Evolutionary conservation across 768 basidiomycete genomes (phyloP), one percentile per base, ranked within the genome.

Genomic region (Dacryopinax primogenitus): DNA sequence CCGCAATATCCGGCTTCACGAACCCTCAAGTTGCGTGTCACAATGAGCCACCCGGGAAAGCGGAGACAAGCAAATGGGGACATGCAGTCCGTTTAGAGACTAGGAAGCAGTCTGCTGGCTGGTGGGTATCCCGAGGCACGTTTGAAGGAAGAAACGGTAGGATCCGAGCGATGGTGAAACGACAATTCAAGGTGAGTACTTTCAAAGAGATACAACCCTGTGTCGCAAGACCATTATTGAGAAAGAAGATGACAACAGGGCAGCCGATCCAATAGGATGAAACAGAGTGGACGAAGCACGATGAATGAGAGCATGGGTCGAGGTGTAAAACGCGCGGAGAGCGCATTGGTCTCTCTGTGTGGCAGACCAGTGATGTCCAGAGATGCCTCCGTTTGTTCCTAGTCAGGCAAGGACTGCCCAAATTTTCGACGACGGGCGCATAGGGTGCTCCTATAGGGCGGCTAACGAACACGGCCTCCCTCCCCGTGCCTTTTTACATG

Each of bases 361-460:
- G 9, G 36, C 36, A 18, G 36, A 37, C 36, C 6, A 23, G 51
- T 58, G 51, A 58, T 58, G 32, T 28, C 51, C 23, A 30, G 18
- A 39, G 11, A 58, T 28, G 51, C 51, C 51, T 58, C 51, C 51
- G 51, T 18, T 30, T 32, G 12, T 23, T 58, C 51, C 51, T 15
- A 58, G 51, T 58, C 51, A 58, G 51, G 51, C 23, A 58, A 32
- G 51, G 30, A 15, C 11, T 30, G 26, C 51, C 51, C 51, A 58
- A 58, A 58, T 58, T 58, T 58, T 58, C 51, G 51, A 58, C 30
- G 21, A 58, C 51, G 51, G 51, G 51, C 51, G 51, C 51, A 58
- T 39, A 39, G 37, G 26, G 11, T 4, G 3, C 13, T 28, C 26
- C 13, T 15, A 7, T 15, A 23, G 30, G 51, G 30, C 26, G 30